These are phyloP conservation scores for Nicotiana rustica DNA, from an alignment of 305 asterid genomes.

Conservation along the genomic window DNA sequence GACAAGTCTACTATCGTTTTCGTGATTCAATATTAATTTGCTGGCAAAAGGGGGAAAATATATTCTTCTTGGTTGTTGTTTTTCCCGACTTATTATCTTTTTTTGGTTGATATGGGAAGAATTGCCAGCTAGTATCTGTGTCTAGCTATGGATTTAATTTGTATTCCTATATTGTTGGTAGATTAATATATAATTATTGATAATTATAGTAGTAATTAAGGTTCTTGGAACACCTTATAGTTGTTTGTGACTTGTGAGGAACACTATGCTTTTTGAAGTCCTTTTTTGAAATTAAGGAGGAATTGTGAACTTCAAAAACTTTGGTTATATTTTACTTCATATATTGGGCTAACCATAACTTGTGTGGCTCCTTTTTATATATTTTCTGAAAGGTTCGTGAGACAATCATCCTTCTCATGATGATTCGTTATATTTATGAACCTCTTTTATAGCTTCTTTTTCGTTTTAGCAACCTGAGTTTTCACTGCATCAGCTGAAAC, in stretches of 20 bases:
- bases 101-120: neutral
- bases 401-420: too few relatives aligned
- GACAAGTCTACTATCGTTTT: slow-evolving; percentile 18
- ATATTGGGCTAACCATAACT: neutral
- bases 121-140: neutral
- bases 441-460: too few relatives aligned
- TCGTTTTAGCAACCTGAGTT: too few relatives aligned
- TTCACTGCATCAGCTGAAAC: too few relatives aligned
- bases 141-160: neutral
- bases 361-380: neutral
- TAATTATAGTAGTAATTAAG: neutral
- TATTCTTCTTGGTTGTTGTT: slow-evolving; percentile 1
- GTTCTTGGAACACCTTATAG: neutral
- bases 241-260: neutral
- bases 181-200: neutral
- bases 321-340: neutral
- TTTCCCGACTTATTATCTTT: neutral
- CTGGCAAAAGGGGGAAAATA: neutral
- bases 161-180: neutral
- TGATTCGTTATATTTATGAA: too few relatives aligned
- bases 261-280: neutral
- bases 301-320: neutral
- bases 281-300: neutral
- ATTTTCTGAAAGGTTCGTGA: neutral
- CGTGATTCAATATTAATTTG: neutral